Evolutionary conservation across 129 eudicot genomes (phyloP), one percentile per base, ranked within the genome.

Genomic region (Dittrichia graveolens): DNA sequence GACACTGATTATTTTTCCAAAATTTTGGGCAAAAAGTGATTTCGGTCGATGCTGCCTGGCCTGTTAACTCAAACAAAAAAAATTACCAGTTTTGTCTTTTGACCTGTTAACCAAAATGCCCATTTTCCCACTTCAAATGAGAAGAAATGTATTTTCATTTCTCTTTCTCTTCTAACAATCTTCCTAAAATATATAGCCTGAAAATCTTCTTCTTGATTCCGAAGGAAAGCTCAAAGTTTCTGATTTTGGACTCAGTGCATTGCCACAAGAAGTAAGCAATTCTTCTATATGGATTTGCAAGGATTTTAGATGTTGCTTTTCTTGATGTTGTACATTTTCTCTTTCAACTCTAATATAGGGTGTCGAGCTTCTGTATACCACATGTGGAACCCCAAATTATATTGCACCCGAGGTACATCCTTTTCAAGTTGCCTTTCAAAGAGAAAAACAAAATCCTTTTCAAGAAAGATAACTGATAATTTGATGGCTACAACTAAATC

Each of bases 341-440:
- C 59, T 70, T n/a, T 5, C n/a, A 69, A 56, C 66, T 16, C 31
- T 13, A 75, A 74, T 79, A 39, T 86, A 95, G 99, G 99, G 97
- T 49, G 99, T 88, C 73, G 91, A 91, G 38, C 91, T 95, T 84
- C 94, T 95, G 66, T 87, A 95, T 80, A 95, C 99, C 72, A 90
- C 99, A 38, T 95, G 99, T 59, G 97, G 99, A 41, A 95, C 97
- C 75, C 99, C 97, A 82, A 90, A 95, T 79, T 95, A 95, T 83
- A 87, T 88, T 83, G 99, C 99, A 35, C 99, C 99, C 34, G 99
- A 95, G 99, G 99, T 95, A 79, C 39, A 9, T 34, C 67, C 56
- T 59, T 16, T 76, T 24, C 31, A 55, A 57, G 31, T 24, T 24
- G 63, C 43, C 31, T 24, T 24, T 24, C 31, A 24, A 0, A 24